Conservation (phyloP, 2,329 filamentous ascomycete genomes). For the Aciculosporium take region DNA sequence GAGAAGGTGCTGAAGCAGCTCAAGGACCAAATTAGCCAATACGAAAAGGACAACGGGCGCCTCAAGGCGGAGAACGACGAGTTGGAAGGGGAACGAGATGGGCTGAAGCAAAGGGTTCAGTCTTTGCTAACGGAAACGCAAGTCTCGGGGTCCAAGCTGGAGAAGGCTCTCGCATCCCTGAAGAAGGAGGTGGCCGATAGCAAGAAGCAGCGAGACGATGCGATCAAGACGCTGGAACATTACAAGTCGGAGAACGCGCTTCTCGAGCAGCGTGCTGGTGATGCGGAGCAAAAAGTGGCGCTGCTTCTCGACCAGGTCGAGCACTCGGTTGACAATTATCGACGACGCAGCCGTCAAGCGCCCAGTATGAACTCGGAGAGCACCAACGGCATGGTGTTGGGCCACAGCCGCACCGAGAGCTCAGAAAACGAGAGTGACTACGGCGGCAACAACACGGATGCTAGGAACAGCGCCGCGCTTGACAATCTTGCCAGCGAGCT, state of each 20-base stretch:
- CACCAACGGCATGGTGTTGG: conserved; percentile 23
- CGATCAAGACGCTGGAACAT: conserved; percentile 53
- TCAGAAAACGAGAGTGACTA: conserved; percentile 50
- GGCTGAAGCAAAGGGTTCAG: conserved; percentile 54
- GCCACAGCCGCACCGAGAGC: conserved; percentile 39
- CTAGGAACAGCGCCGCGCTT: conserved; percentile 52
- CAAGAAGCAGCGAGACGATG: conserved; percentile 53
- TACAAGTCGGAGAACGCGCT: conserved; percentile 68
- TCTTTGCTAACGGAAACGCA: conserved; percentile 55
- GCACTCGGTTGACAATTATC: conserved; percentile 84
- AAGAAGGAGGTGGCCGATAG: conserved; percentile 54
- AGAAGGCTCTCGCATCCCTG: conserved; percentile 54
- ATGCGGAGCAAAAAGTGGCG: conserved; percentile 87
- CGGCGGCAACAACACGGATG: conserved; percentile 34
- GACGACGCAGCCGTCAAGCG: conserved; percentile 54
- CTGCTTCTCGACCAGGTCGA: conserved; percentile 91
- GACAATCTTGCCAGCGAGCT: conserved; percentile 88
- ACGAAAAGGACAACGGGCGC: conserved; percentile 73
- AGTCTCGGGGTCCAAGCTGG: conserved; percentile 50
- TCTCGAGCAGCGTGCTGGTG: conserved; percentile 70
- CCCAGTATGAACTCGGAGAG: conserved; percentile 27
- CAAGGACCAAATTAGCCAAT: conserved; percentile 89
- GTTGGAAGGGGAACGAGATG: conserved; percentile 62
- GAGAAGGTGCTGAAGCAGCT: conserved; percentile 99
- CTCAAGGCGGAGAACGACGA: conserved; percentile 65